Evolutionary conservation across 2,329 filamentous ascomycete species (phyloP).

Genomic region (Pseudocercospora crystallina): DNA sequence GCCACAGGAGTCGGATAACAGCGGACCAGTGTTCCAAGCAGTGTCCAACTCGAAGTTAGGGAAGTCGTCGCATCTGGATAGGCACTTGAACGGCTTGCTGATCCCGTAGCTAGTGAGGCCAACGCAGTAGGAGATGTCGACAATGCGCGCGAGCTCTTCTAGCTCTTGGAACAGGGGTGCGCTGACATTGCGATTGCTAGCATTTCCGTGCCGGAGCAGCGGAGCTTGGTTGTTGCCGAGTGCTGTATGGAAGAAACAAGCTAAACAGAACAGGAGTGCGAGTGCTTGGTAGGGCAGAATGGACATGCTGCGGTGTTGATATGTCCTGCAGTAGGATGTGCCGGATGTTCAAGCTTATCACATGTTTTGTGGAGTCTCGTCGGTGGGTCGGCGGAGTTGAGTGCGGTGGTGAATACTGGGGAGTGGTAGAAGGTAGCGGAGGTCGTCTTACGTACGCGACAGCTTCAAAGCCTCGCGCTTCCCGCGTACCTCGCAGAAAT

Average conservation of each 20-base stretch:
- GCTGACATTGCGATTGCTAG: slow-evolving; percentile 52
- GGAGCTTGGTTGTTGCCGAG: slow-evolving; percentile 29
- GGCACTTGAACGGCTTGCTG: slow-evolving; percentile 77
- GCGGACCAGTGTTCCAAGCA: slow-evolving; percentile 85
- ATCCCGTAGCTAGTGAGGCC: slow-evolving; percentile 82
- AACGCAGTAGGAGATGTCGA: slow-evolving; percentile 94
- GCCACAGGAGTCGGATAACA: slow-evolving; percentile 88
- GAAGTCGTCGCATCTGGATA: slow-evolving; percentile 83
- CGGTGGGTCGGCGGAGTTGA: no score
- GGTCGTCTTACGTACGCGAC: no score
- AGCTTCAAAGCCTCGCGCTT: no score
- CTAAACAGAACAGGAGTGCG: slow-evolving; percentile 23
- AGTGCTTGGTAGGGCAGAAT: slow-evolving; percentile 4
- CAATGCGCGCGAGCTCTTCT: slow-evolving; percentile 83
- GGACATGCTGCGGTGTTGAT: background rate
- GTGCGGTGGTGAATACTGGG: no score
- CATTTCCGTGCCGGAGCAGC: slow-evolving; percentile 29
- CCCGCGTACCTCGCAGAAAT: no score
- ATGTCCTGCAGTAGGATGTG: background rate
- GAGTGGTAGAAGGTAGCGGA: no score
- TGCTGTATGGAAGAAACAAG: slow-evolving; percentile 19
- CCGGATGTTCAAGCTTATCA: no score
- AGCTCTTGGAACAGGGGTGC: slow-evolving; percentile 71
- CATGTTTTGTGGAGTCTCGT: no score
- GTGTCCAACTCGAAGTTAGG: slow-evolving; percentile 73